Evolutionary conservation across 805 yeast genomes (phyloP), one percentile per base, ranked within the genome.

Genomic region (Monosporozyma servazzii): DNA sequence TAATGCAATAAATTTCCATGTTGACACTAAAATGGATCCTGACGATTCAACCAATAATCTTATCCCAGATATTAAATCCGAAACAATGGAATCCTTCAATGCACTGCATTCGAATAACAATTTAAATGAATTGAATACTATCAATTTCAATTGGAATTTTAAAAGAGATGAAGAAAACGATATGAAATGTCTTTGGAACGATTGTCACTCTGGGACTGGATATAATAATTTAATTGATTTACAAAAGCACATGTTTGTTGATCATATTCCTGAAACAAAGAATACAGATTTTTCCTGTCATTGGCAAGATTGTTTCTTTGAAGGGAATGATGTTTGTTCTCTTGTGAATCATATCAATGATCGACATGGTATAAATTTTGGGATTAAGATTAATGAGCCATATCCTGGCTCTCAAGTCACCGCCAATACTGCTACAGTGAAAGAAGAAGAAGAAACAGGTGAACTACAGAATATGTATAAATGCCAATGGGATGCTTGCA

Each of bases 291-390:
- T 29, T 17, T 8, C 42, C 2, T 89, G 96, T 70, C 88, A 82
- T 60, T 88, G 96, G 96, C 68, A 72, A 51, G 75, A 81, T 50
- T 89, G 96, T 73, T 69, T 76, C 43, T 86, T 75, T 61, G 70
- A 71, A 20, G 74, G 84, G 29, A 63, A 68, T 17, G 81, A 80
- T 57, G 61, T 83, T 46, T 71, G 79, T 30, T 63, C 75, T 5
- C 68, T 89, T 30, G 66, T 86, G 10, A 70, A 75, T 42, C 96
- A 88, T 67, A 69, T 82, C 47, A 78, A 79, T 48, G 65, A 69
- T 1, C 59, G 60, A 7, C 84, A 79, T 54, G 76, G 75, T 21
- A 61, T 70, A 3, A 63, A 65, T 30, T 65, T 66, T 43, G 66
- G 64, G 30, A 58, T 62, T 55, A 61, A 65, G 41, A 52, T 62